These are phyloP conservation scores for Marasmius sp. DNA, from an alignment of 1,284 basidiomycete species.

Conservation along the genomic window DNA sequence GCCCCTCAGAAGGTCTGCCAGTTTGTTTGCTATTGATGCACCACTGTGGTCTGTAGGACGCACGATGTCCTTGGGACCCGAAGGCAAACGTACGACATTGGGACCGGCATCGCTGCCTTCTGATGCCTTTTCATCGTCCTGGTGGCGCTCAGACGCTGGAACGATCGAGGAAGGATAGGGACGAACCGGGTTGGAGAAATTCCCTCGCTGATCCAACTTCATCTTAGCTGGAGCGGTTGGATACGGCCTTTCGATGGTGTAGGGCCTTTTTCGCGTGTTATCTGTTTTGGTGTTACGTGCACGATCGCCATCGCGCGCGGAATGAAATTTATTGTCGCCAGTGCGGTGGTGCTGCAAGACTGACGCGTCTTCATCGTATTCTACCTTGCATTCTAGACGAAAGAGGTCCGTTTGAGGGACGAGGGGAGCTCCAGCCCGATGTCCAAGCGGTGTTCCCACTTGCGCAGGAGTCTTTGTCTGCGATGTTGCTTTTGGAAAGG, in stretches of 20 bases:
- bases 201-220: too few species aligned
- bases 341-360: neutral
- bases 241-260: neutral
- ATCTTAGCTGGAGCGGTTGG: too few species aligned
- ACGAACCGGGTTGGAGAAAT: too few species aligned
- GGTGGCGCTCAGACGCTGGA: too few species aligned
- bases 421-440: slow-evolving; percentile 19
- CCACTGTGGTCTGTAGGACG: neutral
- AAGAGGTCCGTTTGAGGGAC: slow-evolving; percentile 36
- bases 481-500: slow-evolving; percentile 1
- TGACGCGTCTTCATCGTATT: slow-evolving; percentile 20
- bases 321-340: neutral
- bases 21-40: slow-evolving; percentile 10
- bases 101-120: too few species aligned
- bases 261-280: neutral
- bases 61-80: too few species aligned
- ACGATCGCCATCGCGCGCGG: neutral
- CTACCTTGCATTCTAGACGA: slow-evolving; percentile 25
- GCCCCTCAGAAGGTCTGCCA: slow-evolving; percentile 29
- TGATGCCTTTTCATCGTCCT: too few species aligned
- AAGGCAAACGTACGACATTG: too few species aligned
- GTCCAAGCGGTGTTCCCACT: neutral
- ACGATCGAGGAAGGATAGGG: too few species aligned
- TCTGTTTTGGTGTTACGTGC: neutral
- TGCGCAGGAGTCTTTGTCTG: neutral